These are phyloP conservation scores for Hydnomerulius pinastri DNA, from an alignment of 768 basidiomycete genomes.

Conservation along the genomic window DNA sequence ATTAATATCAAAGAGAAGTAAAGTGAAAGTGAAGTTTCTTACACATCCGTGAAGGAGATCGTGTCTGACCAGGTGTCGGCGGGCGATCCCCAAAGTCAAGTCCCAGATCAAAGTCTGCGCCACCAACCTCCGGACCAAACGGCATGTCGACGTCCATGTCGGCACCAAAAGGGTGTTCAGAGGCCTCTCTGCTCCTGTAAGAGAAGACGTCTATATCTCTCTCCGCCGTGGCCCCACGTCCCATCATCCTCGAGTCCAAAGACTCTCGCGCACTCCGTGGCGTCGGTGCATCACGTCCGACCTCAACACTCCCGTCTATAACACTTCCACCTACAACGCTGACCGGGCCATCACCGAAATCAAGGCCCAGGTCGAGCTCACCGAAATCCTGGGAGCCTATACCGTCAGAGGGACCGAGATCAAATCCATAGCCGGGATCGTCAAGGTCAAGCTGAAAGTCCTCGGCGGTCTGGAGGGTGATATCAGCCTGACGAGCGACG, in stretches of 20 bases:
- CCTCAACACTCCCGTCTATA: conserved; percentile 59
- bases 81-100: conserved; percentile 67
- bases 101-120: conserved; percentile 65
- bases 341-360: conserved; percentile 65
- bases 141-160: conserved; percentile 54
- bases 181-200: conserved; percentile 59
- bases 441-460: conserved; percentile 70
- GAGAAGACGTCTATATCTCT: conserved; percentile 68
- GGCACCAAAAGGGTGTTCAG: conserved; percentile 64
- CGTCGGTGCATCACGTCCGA: conserved; percentile 70
- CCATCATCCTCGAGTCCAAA: conserved; percentile 62
- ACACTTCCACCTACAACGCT: conserved; percentile 51
- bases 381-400: conserved; percentile 84
- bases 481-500: conserved; percentile 83
- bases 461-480: conserved; percentile 79
- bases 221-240: conserved; percentile 45
- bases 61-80: conserved; percentile 58
- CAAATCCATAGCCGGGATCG: conserved; percentile 63
- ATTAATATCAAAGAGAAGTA: conserved; percentile 8
- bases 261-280: conserved; percentile 52
- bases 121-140: conserved; percentile 51
- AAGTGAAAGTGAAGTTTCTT: conserved; percentile 26
- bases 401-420: conserved; percentile 76
- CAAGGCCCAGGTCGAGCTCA: conserved; percentile 74
- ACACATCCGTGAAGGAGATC: conserved; percentile 71